Percentiles rank a stretch among this genome's conserved stretches.
Evolutionary conservation across 192 early-diverging fungal species (phyloP).

Genomic region (Mortierella hygrophila): DNA sequence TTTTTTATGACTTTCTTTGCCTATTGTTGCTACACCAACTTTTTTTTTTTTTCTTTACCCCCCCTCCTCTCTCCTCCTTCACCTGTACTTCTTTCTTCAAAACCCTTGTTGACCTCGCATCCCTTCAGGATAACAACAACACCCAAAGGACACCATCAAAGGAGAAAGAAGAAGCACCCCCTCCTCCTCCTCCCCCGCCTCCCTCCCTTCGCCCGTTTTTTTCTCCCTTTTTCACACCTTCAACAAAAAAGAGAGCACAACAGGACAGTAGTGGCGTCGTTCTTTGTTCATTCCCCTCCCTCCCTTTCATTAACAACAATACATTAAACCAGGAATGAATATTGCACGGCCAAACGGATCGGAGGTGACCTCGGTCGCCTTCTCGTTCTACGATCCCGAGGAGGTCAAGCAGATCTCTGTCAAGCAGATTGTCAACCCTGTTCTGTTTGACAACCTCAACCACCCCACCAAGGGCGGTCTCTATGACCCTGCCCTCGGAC

Average conservation of each 20-base stretch:
- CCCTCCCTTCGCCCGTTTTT: not conserved
- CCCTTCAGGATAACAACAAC: not conserved
- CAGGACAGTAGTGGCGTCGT: not conserved
- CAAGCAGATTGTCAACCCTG: constrained; percentile 91
- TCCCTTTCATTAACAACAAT: not conserved
- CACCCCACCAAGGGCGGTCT: constrained; percentile 93
- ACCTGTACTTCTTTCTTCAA: not conserved
- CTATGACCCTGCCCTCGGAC: constrained; percentile 95
- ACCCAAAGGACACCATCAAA: not conserved
- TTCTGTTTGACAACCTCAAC: constrained; percentile 87
- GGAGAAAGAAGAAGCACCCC: not conserved
- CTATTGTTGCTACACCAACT: not conserved
- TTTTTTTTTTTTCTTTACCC: not conserved
- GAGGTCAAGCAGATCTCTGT: constrained; percentile 95
- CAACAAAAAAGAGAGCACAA: not conserved
- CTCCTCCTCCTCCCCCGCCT: not conserved
- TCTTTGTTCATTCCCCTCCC: not conserved
- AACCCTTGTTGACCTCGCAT: constrained; percentile 1
- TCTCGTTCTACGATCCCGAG: constrained; percentile 89
- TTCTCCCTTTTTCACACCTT: not conserved
- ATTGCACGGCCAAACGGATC: constrained; percentile 85
- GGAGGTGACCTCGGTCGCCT: constrained; percentile 89
- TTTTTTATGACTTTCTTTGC: not conserved
- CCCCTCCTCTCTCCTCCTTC: not conserved
- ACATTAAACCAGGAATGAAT: constrained; percentile 70